These are phyloP conservation scores for sorghum (Sorghum bicolor) DNA, from an alignment of 176 grass and related monocot species.

Conservation along the genomic window DNA sequence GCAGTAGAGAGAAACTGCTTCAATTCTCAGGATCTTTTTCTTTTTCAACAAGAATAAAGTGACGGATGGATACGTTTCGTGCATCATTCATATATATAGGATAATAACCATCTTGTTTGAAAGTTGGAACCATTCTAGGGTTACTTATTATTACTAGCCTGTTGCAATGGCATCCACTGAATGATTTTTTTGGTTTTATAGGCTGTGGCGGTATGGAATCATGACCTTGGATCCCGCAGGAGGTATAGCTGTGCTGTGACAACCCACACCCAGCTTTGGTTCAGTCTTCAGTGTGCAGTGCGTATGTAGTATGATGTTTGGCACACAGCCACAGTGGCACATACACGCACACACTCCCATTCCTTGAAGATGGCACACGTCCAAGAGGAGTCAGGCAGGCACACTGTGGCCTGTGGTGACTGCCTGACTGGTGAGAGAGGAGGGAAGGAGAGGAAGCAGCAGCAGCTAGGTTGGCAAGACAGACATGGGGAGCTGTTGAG, in stretches of 20 bases:
- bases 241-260: neutral
- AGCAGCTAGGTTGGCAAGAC: conserved; percentile 18
- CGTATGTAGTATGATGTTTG: conserved; percentile 21
- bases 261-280: conserved; percentile 32
- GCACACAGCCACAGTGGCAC: neutral
- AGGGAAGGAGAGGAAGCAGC: conserved; percentile 6
- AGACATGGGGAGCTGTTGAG: conserved; percentile 36
- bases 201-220: neutral
- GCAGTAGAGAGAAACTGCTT: neutral
- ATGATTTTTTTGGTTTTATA: conserved; percentile 12
- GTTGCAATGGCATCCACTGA: neutral
- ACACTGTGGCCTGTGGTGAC: conserved; percentile 13
- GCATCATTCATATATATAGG: neutral
- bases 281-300: conserved; percentile 15
- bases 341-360: neutral
- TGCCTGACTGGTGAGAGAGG: neutral
- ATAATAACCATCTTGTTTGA: neutral
- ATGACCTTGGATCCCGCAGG: neutral
- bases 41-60: neutral
- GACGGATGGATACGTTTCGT: neutral
- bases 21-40: neutral
- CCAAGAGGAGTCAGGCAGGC: conserved; percentile 6
- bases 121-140: neutral
- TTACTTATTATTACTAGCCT: too few relatives aligned
- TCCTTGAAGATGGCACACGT: conserved; percentile 23